These are phyloP conservation scores for Royoungia palumana DNA, from an alignment of 768 basidiomycete species.

Conservation along the genomic window DNA sequence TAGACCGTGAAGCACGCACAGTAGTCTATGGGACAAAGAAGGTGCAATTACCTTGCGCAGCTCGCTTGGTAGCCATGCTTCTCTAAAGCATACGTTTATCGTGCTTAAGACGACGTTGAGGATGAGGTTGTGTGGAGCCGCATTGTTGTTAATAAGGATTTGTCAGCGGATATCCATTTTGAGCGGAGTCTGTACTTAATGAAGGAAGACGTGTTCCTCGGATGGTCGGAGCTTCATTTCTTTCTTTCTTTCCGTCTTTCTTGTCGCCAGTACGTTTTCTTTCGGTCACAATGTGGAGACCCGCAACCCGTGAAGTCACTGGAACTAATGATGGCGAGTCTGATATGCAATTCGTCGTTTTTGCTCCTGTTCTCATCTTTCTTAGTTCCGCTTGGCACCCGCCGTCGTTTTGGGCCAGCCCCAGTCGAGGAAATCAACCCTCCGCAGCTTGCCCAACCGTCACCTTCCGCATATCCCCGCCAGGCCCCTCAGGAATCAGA, in stretches of 20 bases:
- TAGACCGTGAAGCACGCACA: background rate
- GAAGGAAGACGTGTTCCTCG: conserved; percentile 3
- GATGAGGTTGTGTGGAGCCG: too few species aligned
- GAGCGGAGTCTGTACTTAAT: conserved; percentile 34
- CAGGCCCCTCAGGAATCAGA: conserved; percentile 54
- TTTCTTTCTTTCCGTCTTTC: conserved; percentile 17
- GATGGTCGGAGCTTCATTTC: conserved; percentile 35
- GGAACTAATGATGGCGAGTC: conserved; percentile 87
- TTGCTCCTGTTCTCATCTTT: conserved; percentile 11
- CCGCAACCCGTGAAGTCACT: conserved; percentile 83
- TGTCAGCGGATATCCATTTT: conserved; percentile 29
- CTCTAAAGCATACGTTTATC: background rate
- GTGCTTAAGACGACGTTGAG: background rate
- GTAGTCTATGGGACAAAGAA: background rate
- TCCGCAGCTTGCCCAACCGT: conserved; percentile 83
- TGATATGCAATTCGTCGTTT: background rate
- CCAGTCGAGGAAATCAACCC: conserved; percentile 78
- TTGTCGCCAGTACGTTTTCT: conserved; percentile 27
- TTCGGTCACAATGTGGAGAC: conserved; percentile 72
- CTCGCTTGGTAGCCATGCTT: conserved; percentile 39
- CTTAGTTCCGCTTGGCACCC: conserved; percentile 76
- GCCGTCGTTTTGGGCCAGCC: conserved; percentile 88
- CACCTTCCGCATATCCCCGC: conserved; percentile 81
- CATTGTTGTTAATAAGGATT: conserved; percentile 6
- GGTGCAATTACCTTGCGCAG: conserved; percentile 35